Conservation (phyloP, 345 rosid genomes). For the Populus tremula region DNA sequence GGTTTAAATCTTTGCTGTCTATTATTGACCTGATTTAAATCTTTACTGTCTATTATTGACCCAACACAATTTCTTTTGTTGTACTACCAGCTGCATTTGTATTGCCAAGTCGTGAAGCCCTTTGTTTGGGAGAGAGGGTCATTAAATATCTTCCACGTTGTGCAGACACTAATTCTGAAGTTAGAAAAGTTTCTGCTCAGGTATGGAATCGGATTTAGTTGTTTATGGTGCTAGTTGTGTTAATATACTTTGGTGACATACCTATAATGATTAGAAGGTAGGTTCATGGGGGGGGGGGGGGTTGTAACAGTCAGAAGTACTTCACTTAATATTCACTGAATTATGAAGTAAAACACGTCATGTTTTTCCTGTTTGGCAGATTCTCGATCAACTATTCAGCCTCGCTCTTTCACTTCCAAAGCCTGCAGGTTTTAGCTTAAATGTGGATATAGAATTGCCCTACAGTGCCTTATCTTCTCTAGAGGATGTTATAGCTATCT, state of each 20-base stretch:
- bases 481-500: constrained; percentile 92
- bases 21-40: constrained; percentile 2
- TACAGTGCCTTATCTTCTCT: constrained; percentile 83
- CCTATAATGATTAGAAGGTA: constrained; percentile 6
- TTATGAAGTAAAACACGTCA: constrained; percentile 7
- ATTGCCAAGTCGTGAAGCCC: constrained; percentile 87
- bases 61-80: constrained; percentile 21
- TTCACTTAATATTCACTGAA: constrained; percentile 8
- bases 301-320: neutral
- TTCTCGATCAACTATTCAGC: constrained; percentile 92
- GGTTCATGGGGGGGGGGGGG: neutral
- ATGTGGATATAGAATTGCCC: constrained; percentile 60
- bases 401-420: constrained; percentile 89
- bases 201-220: constrained; percentile 35
- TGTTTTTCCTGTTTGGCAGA: constrained; percentile 40
- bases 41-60: constrained; percentile 4
- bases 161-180: constrained; percentile 89
- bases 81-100: constrained; percentile 70
- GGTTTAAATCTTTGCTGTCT: constrained; percentile 1
- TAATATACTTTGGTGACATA: neutral
- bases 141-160: constrained; percentile 93
- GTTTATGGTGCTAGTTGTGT: neutral
- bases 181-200: constrained; percentile 91
- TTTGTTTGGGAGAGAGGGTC: constrained; percentile 89
- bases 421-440: constrained; percentile 47